These are phyloP conservation scores for Termitomyces eurrhizus DNA, from an alignment of 768 basidiomycete species.

Conservation along the genomic window DNA sequence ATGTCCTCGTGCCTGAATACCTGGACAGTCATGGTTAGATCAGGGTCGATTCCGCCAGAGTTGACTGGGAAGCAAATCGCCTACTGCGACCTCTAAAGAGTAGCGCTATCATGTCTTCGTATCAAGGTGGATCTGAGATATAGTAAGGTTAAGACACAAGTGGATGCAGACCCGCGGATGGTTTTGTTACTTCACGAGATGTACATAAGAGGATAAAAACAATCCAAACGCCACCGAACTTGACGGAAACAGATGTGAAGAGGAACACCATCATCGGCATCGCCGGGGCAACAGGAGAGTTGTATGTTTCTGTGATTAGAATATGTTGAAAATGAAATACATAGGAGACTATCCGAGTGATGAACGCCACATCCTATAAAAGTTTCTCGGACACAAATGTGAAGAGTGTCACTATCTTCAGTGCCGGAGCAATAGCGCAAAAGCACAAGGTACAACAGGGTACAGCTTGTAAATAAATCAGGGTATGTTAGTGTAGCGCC, in stretches of 20 bases:
- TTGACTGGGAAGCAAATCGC: background rate
- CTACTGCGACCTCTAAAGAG: background rate
- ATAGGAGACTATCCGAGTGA: background rate
- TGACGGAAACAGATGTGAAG: background rate
- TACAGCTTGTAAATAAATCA: background rate
- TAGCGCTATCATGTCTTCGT: background rate
- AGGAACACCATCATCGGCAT: background rate
- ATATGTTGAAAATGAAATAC: background rate
- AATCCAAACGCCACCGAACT: background rate
- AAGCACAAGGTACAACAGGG: background rate
- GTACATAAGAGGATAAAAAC: background rate
- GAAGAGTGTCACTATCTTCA: background rate
- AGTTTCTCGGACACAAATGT: background rate
- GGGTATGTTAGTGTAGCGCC: background rate
- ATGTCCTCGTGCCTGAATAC: slow-evolving; percentile 1
- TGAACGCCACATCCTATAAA: background rate
- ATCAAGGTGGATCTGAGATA: background rate
- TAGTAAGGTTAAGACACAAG: background rate
- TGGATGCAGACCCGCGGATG: background rate
- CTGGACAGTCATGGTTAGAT: background rate
- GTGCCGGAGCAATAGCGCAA: background rate
- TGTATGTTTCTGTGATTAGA: background rate
- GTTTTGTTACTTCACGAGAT: background rate
- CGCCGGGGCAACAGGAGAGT: background rate
- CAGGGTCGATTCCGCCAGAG: background rate